These are phyloP conservation scores for Debaryomycetaceae sp. DNA, from an alignment of 1,139 yeast genomes.

Conservation along the genomic window DNA sequence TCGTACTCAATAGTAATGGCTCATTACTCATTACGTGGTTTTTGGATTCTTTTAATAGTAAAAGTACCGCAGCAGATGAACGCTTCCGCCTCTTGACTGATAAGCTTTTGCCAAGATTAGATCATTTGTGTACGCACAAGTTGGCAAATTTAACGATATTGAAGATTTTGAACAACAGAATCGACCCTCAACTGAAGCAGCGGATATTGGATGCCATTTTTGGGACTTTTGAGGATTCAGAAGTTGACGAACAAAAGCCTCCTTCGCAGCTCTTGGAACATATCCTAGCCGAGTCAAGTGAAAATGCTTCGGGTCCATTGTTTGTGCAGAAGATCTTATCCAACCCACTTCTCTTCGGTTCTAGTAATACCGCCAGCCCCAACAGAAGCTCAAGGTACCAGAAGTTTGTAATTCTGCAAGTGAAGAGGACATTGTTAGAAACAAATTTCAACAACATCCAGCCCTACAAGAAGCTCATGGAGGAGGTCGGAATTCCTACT, in stretches of 20 bases:
- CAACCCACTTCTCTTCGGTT: constrained; percentile 50
- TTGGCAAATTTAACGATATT: constrained; percentile 80
- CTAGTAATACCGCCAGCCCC: constrained; percentile 28
- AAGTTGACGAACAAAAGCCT: constrained; percentile 19
- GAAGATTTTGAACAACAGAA: constrained; percentile 70
- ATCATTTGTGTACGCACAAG: constrained; percentile 73
- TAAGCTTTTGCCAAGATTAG: constrained; percentile 60
- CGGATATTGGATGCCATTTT: constrained; percentile 63
- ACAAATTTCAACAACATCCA: constrained; percentile 57
- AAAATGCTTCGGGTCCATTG: constrained; percentile 72
- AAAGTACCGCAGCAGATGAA: constrained; percentile 43
- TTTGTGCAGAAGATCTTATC: constrained; percentile 77
- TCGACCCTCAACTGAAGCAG: constrained; percentile 61
- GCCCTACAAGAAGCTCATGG: constrained; percentile 83
- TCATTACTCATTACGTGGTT: constrained; percentile 91
- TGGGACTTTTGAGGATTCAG: constrained; percentile 40
- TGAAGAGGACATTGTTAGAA: constrained; percentile 58
- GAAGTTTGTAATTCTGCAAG: constrained; percentile 55
- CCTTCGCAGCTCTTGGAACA: constrained; percentile 35
- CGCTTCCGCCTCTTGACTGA: constrained; percentile 38
- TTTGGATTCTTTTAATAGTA: constrained; percentile 76
- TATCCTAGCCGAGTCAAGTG: constrained; percentile 51
- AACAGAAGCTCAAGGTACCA: constrained; percentile 43
- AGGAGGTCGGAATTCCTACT: constrained; percentile 77
- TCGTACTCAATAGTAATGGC: constrained; percentile 84